Evolutionary conservation across 768 basidiomycete species (phyloP).

Genomic region (Pisolithus tinctorius): DNA sequence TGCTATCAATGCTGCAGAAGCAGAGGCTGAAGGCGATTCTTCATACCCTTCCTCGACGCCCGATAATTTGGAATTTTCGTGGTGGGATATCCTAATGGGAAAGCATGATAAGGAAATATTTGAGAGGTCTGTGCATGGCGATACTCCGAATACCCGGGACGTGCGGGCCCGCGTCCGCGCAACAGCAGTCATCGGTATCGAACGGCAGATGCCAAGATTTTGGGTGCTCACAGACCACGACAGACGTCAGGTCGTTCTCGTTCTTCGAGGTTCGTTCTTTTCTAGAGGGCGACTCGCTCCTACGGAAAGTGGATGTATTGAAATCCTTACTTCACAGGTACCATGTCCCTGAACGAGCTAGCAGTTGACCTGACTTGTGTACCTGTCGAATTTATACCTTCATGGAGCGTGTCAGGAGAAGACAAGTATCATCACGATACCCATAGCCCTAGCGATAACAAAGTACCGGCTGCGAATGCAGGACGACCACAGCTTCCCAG

Average conservation of each 20-base stretch:
- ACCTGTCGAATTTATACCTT: slow-evolving; percentile 58
- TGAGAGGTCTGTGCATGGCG: slow-evolving; percentile 45
- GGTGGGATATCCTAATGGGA: slow-evolving; percentile 80
- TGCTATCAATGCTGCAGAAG: slow-evolving; percentile 67
- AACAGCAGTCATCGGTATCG: slow-evolving; percentile 58
- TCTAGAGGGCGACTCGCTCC: neutral
- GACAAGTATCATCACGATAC: slow-evolving; percentile 20
- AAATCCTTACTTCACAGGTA: slow-evolving; percentile 37
- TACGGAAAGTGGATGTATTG: neutral
- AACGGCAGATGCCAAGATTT: slow-evolving; percentile 72
- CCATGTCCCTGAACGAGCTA: slow-evolving; percentile 83
- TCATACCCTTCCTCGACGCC: slow-evolving; percentile 14
- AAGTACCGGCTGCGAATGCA: slow-evolving; percentile 30
- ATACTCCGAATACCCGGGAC: slow-evolving; percentile 11
- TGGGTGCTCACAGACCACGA: slow-evolving; percentile 83
- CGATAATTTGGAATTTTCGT: slow-evolving; percentile 46
- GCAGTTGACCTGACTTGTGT: slow-evolving; percentile 84
- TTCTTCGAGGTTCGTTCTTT: slow-evolving; percentile 48
- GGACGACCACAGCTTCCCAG: slow-evolving; percentile 18
- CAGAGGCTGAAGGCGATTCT: slow-evolving; percentile 40
- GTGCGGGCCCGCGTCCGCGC: slow-evolving; percentile 38
- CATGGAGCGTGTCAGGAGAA: slow-evolving; percentile 27
- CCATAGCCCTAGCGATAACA: slow-evolving; percentile 23
- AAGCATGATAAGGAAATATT: slow-evolving; percentile 82
- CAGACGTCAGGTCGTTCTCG: slow-evolving; percentile 67